Conservation (phyloP, 768 basidiomycete species). For the Mycena olivaceomarginata region DNA sequence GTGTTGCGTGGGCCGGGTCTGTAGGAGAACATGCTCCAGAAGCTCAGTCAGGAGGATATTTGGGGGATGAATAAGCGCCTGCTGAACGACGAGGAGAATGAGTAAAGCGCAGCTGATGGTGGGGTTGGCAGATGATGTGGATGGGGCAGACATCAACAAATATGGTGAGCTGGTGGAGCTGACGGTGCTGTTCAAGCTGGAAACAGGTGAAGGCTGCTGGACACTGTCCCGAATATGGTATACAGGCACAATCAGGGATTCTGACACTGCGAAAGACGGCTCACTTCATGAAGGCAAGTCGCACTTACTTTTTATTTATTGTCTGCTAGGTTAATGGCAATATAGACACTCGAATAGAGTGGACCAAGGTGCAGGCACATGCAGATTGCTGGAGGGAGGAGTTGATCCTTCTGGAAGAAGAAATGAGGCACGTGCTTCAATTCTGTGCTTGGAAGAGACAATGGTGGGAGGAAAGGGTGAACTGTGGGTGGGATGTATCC, state of each 20-base stretch:
- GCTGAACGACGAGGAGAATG: conserved; percentile 44
- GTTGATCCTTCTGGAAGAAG: background rate
- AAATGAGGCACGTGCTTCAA: background rate
- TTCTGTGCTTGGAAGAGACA: background rate
- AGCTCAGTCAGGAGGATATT: conserved; percentile 30
- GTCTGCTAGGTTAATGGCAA: background rate
- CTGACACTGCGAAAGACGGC: background rate
- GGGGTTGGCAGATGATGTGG: background rate
- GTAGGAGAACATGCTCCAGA: conserved; percentile 28
- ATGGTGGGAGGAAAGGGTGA: background rate
- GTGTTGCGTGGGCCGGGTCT: conserved; percentile 35
- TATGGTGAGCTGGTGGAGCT: background rate
- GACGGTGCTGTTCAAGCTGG: background rate
- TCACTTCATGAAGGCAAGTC: background rate
- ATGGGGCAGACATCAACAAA: background rate
- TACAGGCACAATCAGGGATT: background rate
- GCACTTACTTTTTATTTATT: background rate
- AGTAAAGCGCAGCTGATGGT: conserved; percentile 33
- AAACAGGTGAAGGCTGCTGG: background rate
- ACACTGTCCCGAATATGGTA: background rate
- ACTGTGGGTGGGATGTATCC: background rate
- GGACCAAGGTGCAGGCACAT: background rate
- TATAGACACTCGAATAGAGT: background rate
- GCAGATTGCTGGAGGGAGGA: background rate
- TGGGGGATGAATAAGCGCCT: conserved; percentile 37